These are phyloP conservation scores for Ceratobasidium sp. DNA, from an alignment of 1,284 basidiomycete genomes.

Conservation along the genomic window DNA sequence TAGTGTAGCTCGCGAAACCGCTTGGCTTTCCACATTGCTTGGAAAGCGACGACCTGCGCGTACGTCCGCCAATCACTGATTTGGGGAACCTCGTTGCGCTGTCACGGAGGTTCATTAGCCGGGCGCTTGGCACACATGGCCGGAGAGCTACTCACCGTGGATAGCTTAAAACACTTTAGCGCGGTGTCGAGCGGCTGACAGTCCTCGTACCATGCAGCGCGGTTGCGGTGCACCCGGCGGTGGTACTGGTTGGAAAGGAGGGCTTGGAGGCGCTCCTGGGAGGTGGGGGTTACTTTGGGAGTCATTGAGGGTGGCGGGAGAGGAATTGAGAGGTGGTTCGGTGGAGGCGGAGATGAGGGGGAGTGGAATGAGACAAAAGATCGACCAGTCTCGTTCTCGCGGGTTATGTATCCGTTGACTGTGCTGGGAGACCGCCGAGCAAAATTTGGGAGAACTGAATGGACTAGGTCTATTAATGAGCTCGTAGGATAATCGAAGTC, in stretches of 20 bases:
- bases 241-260: slow-evolving; percentile 35
- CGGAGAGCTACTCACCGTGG: slow-evolving; percentile 8
- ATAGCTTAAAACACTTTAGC: slow-evolving; percentile 7
- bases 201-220: slow-evolving; percentile 15
- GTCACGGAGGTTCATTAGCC: not conserved
- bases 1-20: slow-evolving; percentile 23
- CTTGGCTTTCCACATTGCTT: slow-evolving; percentile 19
- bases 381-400: not conserved
- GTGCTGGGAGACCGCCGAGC: slow-evolving; percentile 6
- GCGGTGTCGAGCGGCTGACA: slow-evolving; percentile 22
- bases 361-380: not conserved
- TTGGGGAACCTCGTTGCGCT: slow-evolving; percentile 25
- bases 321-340: not conserved
- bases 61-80: slow-evolving; percentile 19
- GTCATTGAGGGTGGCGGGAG: slow-evolving; percentile 1
- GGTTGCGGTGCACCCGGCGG: slow-evolving; percentile 23
- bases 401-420: slow-evolving; percentile 31
- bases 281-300: not conserved
- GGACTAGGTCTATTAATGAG: not conserved
- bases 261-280: slow-evolving; percentile 16
- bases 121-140: not conserved
- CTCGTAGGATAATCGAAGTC: not conserved
- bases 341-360: slow-evolving; percentile 5
- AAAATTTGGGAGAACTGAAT: slow-evolving; percentile 4
- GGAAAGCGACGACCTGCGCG: slow-evolving; percentile 9